Percentiles rank a stretch among this genome's conserved stretches.
These are phyloP conservation scores for Phaffomyces opuntiae DNA, from an alignment of 805 yeast species.

Conservation along the genomic window DNA sequence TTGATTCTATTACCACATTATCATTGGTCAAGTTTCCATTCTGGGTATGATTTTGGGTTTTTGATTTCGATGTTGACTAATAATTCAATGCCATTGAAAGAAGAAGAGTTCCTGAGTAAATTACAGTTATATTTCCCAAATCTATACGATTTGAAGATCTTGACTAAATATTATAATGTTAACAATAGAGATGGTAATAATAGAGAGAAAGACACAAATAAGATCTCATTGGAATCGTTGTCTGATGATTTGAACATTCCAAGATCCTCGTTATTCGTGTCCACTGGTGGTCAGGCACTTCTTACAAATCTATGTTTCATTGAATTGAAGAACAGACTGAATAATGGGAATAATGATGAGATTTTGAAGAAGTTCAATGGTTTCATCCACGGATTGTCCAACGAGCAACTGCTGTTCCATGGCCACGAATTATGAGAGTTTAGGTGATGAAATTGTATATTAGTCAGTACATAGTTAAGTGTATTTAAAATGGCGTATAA, in stretches of 20 bases:
- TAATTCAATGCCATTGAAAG: conserved; percentile 70
- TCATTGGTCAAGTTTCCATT: conserved; percentile 88
- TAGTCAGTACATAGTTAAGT: neutral
- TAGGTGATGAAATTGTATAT: neutral
- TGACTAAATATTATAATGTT: conserved; percentile 26
- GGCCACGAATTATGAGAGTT: conserved; percentile 1
- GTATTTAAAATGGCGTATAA: too few relatives aligned
- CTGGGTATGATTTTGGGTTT: conserved; percentile 93
- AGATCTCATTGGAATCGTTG: conserved; percentile 44
- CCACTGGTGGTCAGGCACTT: conserved; percentile 57
- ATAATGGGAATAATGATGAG: conserved; percentile 17
- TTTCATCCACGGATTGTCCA: conserved; percentile 44
- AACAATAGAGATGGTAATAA: neutral
- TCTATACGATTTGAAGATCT: conserved; percentile 71
- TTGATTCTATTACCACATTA: conserved; percentile 58
- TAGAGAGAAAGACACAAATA: conserved; percentile 11
- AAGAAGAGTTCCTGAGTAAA: conserved; percentile 70
- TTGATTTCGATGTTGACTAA: conserved; percentile 70
- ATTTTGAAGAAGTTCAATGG: conserved; percentile 37
- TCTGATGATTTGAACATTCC: conserved; percentile 70
- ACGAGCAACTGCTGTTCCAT: conserved; percentile 8
- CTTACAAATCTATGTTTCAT: conserved; percentile 59
- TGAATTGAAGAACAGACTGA: conserved; percentile 33
- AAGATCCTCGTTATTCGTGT: conserved; percentile 46
- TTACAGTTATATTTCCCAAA: conserved; percentile 70